Evolutionary conservation across 306 rosid species (phyloP), one percentile per base, ranked within the genome.

Genomic region (Cicer judaicum): DNA sequence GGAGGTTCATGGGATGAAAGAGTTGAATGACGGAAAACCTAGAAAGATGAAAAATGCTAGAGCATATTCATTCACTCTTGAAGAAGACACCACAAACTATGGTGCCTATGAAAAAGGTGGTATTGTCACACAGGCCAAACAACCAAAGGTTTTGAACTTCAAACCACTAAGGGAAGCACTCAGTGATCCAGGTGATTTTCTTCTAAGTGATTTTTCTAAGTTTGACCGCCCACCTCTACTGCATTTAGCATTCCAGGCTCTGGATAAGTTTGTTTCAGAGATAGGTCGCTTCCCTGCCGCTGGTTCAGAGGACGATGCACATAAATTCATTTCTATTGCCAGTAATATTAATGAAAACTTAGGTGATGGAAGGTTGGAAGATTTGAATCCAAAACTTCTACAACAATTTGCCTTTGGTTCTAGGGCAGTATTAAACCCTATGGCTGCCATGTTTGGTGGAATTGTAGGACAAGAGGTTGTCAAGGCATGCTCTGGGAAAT

Each of bases 391-490:
- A 16, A 89, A 87, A 78, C 90, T 93, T 68, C 40, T 93, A 68
- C 85, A 81, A 55, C 93, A 88, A 54, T 90, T 93, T 78, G 90
- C 98, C 48, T 93, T 84, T 79, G 98, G 98, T 53, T 92, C 98
- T 53, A 89, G 80, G 87, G 98, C 97, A 1, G 97, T 89, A 40
- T 86, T 93, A 78, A 93, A 88, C 71, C 98, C 98, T 65, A 90
- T 93, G 97, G 98, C 98, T 40, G 97, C 98, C 46, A 93, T 93
- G 95, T 89, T 93, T 79, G 97, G 97, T 82, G 96, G 98, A 73
- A 79, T 93, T 78, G 96, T 89, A 40, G 98, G 95, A 75, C 98
- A 93, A 75, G 98, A 93, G 84, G 93, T 93, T 66, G 88, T 93
- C 36, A 93, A 93, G 87, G 98, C 98, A 49, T 93, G 96, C 81